Evolutionary conservation across 1,284 basidiomycete species (phyloP).

Genomic region (Malassezia restricta): DNA sequence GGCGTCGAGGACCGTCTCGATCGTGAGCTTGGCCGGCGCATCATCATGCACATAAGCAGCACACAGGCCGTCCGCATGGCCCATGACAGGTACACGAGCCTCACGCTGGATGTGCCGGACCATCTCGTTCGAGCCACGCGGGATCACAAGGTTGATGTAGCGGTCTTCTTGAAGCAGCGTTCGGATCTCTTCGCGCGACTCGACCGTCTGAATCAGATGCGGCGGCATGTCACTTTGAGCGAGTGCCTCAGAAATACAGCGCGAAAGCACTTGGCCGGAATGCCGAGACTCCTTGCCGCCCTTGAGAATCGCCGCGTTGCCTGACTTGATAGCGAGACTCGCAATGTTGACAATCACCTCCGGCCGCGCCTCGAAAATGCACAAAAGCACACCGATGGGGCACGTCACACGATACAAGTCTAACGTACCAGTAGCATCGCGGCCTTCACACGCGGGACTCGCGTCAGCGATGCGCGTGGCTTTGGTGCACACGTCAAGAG

Average conservation of each 20-base stretch:
- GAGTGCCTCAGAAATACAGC: conserved; percentile 65
- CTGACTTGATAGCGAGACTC: conserved; percentile 86
- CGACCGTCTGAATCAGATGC: conserved; percentile 79
- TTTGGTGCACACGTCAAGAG: conserved; percentile 74
- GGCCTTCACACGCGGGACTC: conserved; percentile 1
- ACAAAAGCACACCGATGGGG: conserved; percentile 87
- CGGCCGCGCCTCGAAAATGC: conserved; percentile 94
- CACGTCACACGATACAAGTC: conserved; percentile 89
- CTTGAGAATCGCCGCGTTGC: conserved; percentile 51
- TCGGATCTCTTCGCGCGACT: conserved; percentile 82
- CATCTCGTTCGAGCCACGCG: conserved; percentile 80
- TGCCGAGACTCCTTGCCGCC: conserved; percentile 37
- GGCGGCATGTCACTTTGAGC: conserved; percentile 55
- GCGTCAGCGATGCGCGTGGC: conserved; percentile 63
- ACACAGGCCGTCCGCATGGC: conserved; percentile 92
- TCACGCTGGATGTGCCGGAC: conserved; percentile 77
- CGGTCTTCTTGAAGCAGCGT: conserved; percentile 71
- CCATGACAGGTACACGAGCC: conserved; percentile 94
- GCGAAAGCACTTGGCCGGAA: conserved; percentile 23
- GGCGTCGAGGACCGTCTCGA: conserved; percentile 72
- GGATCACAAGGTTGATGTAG: conserved; percentile 94
- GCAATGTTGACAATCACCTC: conserved; percentile 98
- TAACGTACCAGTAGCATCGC: conserved; percentile 52
- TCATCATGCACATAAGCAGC: conserved; percentile 74
- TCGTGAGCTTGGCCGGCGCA: conserved; percentile 65